phyloP scores from a whole-genome alignment of 2,329 filamentous ascomycete genomes.

The Aspergillus clavatus region DNA sequence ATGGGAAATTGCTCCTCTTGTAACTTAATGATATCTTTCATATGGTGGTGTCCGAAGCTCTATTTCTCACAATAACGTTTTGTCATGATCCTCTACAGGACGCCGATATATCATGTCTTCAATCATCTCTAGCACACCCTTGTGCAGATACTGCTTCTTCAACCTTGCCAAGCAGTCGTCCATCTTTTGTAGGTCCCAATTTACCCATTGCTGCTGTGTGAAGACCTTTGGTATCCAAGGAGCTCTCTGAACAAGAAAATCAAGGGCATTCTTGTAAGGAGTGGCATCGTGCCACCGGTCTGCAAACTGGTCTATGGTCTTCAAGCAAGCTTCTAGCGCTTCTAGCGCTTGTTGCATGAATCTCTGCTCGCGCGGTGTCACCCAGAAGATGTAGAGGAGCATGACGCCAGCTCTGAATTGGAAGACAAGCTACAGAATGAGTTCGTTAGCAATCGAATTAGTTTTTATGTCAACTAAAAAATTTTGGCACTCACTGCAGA shows the following conservation, averaged over 20 bases:
- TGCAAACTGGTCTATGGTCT: constrained; percentile 19
- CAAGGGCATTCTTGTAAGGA: constrained; percentile 19
- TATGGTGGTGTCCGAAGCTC: too few relatives aligned
- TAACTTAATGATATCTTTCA: constrained; percentile 6
- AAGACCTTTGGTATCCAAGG: constrained; percentile 10
- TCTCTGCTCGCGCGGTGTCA: constrained; percentile 7
- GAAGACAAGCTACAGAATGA: constrained; percentile 25
- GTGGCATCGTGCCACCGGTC: constrained; percentile 21
- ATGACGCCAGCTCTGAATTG: constrained; percentile 25
- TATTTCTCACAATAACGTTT: background rate
- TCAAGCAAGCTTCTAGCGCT: constrained; percentile 17
- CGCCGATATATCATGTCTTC: constrained; percentile 24
- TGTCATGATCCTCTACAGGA: background rate
- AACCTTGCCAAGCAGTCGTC: constrained; percentile 16
- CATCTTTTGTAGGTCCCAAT: constrained; percentile 10
- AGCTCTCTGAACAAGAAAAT: constrained; percentile 13
- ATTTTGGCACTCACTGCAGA: constrained; percentile 20
- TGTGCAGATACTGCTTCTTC: constrained; percentile 22
- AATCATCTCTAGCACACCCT: constrained; percentile 23
- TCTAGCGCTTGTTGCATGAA: constrained; percentile 14
- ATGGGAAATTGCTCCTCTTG: constrained; percentile 22
- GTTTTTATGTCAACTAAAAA: background rate
- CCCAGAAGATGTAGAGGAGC: constrained; percentile 25
- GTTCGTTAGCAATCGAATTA: too few relatives aligned
- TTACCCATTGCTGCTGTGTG: constrained; percentile 1